Percentiles rank a stretch among this genome's conserved stretches.
phyloP scores from a whole-genome alignment of 306 rosid species.

The Gynostemma pentaphyllum region DNA sequence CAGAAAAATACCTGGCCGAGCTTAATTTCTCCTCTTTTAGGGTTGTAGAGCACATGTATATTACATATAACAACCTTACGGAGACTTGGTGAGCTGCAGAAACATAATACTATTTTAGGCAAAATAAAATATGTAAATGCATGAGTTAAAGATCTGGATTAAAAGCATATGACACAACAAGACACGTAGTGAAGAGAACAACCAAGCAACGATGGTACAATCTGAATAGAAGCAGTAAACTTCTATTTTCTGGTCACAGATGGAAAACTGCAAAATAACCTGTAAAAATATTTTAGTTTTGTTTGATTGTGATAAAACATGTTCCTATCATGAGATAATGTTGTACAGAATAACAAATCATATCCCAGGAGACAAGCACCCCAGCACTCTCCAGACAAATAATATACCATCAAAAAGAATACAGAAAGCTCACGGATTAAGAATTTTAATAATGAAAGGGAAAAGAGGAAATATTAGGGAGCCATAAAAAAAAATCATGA shows the following conservation, averaged over 20 bases:
- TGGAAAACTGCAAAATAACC: neutral
- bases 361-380: too few relatives aligned
- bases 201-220: neutral
- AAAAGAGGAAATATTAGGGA: neutral
- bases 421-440: neutral
- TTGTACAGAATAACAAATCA: neutral
- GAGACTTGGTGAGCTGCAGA: conserved; percentile 43
- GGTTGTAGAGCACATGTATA: conserved; percentile 86
- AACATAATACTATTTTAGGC: conserved; percentile 14
- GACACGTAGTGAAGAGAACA: too few relatives aligned
- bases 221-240: neutral
- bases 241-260: neutral
- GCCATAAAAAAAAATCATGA: neutral
- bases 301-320: neutral
- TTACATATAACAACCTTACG: conserved; percentile 71
- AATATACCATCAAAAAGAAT: neutral
- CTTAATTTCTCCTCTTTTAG: conserved; percentile 85
- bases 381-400: neutral
- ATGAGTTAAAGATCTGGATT: neutral
- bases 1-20: conserved; percentile 78
- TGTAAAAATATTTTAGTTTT: neutral
- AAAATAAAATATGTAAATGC: conserved; percentile 10
- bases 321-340: neutral
- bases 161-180: neutral
- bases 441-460: neutral